These are phyloP conservation scores for Cercospora zeae-maydis DNA, from an alignment of 2,329 filamentous ascomycete genomes.

Conservation along the genomic window DNA sequence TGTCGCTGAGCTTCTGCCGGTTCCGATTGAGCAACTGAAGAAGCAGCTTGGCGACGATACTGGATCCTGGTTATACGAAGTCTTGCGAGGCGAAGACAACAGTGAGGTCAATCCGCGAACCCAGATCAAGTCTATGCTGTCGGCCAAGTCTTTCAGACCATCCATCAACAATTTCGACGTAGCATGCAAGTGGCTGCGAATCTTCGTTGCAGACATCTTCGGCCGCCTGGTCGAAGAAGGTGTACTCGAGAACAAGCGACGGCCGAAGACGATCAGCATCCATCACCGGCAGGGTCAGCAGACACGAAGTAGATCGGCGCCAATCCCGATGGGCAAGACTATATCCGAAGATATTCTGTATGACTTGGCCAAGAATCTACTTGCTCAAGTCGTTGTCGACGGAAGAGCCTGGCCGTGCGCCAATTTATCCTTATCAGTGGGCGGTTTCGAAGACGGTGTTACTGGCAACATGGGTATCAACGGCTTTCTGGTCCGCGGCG, in stretches of 20 bases:
- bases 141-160: constrained; percentile 90
- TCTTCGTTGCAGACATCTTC: constrained; percentile 89
- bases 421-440: constrained; percentile 84
- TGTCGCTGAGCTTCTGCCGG: constrained; percentile 68
- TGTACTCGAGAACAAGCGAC: constrained; percentile 77
- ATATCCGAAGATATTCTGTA: constrained; percentile 72
- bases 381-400: constrained; percentile 74
- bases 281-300: constrained; percentile 74
- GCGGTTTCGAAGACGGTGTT: constrained; percentile 87
- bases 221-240: constrained; percentile 86
- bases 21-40: constrained; percentile 73
- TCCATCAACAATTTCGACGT: constrained; percentile 75
- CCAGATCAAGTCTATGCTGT: constrained; percentile 96
- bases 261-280: constrained; percentile 80
- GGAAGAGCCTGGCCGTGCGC: constrained; percentile 83
- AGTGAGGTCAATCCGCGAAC: constrained; percentile 88
- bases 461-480: constrained; percentile 82
- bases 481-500: constrained; percentile 70
- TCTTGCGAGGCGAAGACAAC: constrained; percentile 77
- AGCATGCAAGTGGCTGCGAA: constrained; percentile 78
- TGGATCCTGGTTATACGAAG: constrained; percentile 78
- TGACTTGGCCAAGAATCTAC: constrained; percentile 69
- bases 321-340: constrained; percentile 71
- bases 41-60: constrained; percentile 77
- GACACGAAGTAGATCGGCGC: constrained; percentile 68